phyloP scores from a whole-genome alignment of 1,139 yeast genomes.

The Taiozyma sp. region DNA sequence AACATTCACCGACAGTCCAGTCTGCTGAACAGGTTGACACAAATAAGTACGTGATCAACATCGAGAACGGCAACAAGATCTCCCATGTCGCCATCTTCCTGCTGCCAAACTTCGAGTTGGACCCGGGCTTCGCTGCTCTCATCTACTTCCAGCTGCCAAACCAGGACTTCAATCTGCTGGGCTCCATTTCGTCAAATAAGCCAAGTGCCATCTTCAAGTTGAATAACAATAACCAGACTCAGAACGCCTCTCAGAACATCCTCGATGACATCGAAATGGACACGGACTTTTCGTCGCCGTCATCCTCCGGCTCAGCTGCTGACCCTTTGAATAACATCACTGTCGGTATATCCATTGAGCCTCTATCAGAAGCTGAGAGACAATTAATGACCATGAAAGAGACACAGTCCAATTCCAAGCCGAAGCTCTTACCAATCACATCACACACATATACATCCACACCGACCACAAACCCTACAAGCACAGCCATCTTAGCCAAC shows the following conservation, averaged over 20 bases:
- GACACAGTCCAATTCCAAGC: conserved; percentile 23
- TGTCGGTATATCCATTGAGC: conserved; percentile 89
- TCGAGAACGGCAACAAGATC: conserved; percentile 57
- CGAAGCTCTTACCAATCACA: conserved; percentile 4
- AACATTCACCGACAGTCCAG: conserved; percentile 27
- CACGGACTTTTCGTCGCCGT: conserved; percentile 12
- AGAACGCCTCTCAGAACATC: conserved; percentile 16
- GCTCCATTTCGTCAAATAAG: conserved; percentile 66
- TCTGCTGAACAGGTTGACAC: conserved; percentile 59
- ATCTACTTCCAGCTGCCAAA: conserved; percentile 85
- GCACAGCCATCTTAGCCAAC: conserved; percentile 56
- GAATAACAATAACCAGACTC: conserved; percentile 36
- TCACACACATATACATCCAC: conserved; percentile 23
- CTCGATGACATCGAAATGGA: conserved; percentile 39
- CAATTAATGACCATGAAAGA: conserved; percentile 37
- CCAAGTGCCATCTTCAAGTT: conserved; percentile 92
- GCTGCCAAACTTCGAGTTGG: conserved; percentile 64
- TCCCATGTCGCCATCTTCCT: conserved; percentile 75
- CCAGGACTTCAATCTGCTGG: conserved; percentile 73
- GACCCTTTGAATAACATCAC: conserved; percentile 33
- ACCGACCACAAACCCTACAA: conserved; percentile 23
- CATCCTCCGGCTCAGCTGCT: conserved; percentile 22
- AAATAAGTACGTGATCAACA: conserved; percentile 55
- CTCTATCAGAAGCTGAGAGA: conserved; percentile 53
- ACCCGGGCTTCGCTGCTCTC: conserved; percentile 70